These are phyloP conservation scores for Ophiocordyceps robertsii DNA, from an alignment of 2,329 filamentous ascomycete species.

Conservation along the genomic window DNA sequence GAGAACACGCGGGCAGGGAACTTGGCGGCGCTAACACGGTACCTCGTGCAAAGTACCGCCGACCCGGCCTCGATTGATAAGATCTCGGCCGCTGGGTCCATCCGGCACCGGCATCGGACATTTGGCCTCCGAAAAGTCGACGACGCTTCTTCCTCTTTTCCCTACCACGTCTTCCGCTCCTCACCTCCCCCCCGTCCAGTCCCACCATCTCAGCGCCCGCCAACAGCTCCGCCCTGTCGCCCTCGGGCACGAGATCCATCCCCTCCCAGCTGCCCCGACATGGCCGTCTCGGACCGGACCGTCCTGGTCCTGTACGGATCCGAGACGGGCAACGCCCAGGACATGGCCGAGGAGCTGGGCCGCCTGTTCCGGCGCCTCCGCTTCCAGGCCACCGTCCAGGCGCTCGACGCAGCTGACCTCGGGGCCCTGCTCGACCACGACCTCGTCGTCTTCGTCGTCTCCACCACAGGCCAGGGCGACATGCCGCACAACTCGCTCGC, in stretches of 20 bases:
- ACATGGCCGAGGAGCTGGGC: conserved; percentile 76
- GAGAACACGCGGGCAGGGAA: no score
- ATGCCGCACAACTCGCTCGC: conserved; percentile 68
- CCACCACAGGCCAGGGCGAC: conserved; percentile 91
- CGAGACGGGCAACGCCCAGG: conserved; percentile 88
- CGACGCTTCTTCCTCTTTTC: neutral
- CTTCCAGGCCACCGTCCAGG: conserved; percentile 62
- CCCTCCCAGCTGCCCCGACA: conserved; percentile 3
- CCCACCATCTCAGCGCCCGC: no score
- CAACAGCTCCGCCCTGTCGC: neutral
- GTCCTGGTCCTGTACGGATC: conserved; percentile 78
- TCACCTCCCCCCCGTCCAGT: no score
- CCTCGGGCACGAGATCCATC: neutral
- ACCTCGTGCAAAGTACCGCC: no score
- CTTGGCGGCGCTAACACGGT: no score
- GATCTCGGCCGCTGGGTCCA: neutral
- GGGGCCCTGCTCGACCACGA: conserved; percentile 34
- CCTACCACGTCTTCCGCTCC: neutral
- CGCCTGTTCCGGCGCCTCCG: conserved; percentile 61
- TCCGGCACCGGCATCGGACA: conserved; percentile 5
- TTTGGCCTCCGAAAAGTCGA: neutral
- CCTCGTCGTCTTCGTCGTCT: conserved; percentile 67
- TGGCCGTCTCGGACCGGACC: conserved; percentile 20
- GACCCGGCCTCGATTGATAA: conserved; percentile 1
- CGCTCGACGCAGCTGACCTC: conserved; percentile 63